Evolutionary conservation across 305 asterid genomes (phyloP), one percentile per base, ranked within the genome.

Genomic region (Ruellia speciosa): DNA sequence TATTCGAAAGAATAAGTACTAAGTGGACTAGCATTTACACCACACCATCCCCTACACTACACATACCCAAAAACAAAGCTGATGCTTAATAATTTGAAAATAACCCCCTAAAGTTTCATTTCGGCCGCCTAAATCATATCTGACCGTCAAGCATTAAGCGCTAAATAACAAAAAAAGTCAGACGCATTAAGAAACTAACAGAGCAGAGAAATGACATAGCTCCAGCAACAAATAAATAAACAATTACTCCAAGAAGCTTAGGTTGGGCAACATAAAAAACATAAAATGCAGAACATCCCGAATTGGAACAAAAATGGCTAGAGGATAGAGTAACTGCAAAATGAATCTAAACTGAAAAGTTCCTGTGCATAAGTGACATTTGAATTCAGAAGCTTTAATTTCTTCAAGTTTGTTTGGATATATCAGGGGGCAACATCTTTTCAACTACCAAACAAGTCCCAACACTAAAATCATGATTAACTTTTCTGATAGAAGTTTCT

Each of bases 111-210:
- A 20, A 39, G 10, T 57, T 54, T 47, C 19, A 39, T 19, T 57
- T 34, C 15, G 48, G 19, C 52, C 13, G 0, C 2, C 5, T 6
- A n/a, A n/a, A 14, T 47, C 9, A 47, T 15, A 9, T 4, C n/a
- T 47, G n/a, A n/a, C 14, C 14, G 14, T 3, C 18, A 47, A 9
- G n/a, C 19, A 47, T 47, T 16, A 43, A 43, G 45, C 46, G 16
- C 49, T 17, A 54, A 28, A n/a, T 5, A 9, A 6, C 9, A 41
- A 18, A 20, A 56, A 17, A 14, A 34, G 14, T 55, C 53, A 37
- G 56, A 54, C 8, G 19, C 5, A 17, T 37, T 51, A 24, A 17
- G 28, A 48, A 54, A 67, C 62, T n/a, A n/a, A 24, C 4, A 24
- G 31, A 24, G 31, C 31, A 24, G 3, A 24, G 31, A 24, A 24